phyloP scores from a whole-genome alignment of 805 yeast species.

The Hemisphaericaspora nanyangensis region DNA sequence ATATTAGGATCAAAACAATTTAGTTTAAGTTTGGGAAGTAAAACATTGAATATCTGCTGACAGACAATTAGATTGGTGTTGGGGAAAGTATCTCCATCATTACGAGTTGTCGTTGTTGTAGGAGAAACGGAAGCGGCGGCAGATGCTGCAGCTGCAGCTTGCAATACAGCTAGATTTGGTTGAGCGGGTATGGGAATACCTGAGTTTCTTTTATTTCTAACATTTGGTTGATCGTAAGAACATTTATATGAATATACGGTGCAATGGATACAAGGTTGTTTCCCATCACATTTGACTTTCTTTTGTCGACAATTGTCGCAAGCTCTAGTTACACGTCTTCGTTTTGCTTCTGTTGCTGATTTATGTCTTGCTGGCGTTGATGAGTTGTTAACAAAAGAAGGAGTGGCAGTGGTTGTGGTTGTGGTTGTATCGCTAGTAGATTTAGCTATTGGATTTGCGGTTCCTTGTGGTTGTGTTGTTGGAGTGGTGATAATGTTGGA shows the following conservation, averaged over 20 bases:
- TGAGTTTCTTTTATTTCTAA: constrained; percentile 44
- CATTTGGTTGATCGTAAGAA: constrained; percentile 76
- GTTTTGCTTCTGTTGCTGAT: constrained; percentile 29
- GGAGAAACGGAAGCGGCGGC: constrained; percentile 6
- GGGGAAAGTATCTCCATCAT: neutral
- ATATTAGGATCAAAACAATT: constrained; percentile 31
- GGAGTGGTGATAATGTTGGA: no score
- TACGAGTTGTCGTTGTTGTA: neutral
- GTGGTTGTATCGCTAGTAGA: neutral
- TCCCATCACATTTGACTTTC: constrained; percentile 78
- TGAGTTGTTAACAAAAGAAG: neutral
- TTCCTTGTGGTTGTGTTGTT: no score
- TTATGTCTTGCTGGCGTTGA: neutral
- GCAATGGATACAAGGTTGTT: constrained; percentile 76
- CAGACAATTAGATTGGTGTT: constrained; percentile 22
- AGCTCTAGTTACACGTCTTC: constrained; percentile 68
- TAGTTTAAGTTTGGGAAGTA: constrained; percentile 33
- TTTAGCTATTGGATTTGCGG: neutral
- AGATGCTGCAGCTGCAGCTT: constrained; percentile 9
- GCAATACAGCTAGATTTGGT: constrained; percentile 8
- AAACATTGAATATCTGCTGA: constrained; percentile 30
- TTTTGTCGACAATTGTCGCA: constrained; percentile 73
- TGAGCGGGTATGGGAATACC: constrained; percentile 26
- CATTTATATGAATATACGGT: constrained; percentile 84
- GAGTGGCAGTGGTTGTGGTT: neutral